Percentiles rank a stretch among this genome's conserved stretches.
These are phyloP conservation scores for Ceratonia siliqua DNA, from an alignment of 306 rosid species.

Conservation along the genomic window DNA sequence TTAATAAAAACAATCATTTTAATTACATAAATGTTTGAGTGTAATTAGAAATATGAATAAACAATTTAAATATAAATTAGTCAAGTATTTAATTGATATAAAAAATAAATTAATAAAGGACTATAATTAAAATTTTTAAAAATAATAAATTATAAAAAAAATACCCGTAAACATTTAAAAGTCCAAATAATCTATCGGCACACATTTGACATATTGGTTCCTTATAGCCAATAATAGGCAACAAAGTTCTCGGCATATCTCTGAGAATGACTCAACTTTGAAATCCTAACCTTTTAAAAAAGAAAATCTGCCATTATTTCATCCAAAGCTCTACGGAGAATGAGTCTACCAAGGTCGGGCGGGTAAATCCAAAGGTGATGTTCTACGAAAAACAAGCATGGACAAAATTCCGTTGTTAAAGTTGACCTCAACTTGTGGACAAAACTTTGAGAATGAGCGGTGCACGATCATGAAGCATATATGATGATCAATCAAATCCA, in stretches of 20 bases:
- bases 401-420: conserved; percentile 14
- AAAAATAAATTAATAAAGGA: too few species aligned
- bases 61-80: too few species aligned
- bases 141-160: too few species aligned
- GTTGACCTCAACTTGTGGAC: not conserved
- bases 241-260: not conserved
- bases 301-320: conserved; percentile 28
- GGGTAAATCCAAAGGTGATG: conserved; percentile 13
- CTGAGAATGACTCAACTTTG: not conserved
- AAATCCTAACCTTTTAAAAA: not conserved
- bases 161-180: too few species aligned
- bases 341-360: not conserved
- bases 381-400: not conserved
- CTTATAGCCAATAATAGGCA: not conserved
- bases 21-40: too few species aligned
- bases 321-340: not conserved
- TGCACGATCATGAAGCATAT: too few species aligned
- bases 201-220: not conserved
- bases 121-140: too few species aligned
- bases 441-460: not conserved
- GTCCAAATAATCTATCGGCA: too few species aligned
- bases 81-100: too few species aligned
- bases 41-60: too few species aligned
- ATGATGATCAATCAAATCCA: not conserved
- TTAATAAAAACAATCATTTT: too few species aligned